A percentile compares a stretch with the other conserved stretches of the same genome.
Evolutionary conservation across 805 yeast species (phyloP).

Genomic region (Candida alai): DNA sequence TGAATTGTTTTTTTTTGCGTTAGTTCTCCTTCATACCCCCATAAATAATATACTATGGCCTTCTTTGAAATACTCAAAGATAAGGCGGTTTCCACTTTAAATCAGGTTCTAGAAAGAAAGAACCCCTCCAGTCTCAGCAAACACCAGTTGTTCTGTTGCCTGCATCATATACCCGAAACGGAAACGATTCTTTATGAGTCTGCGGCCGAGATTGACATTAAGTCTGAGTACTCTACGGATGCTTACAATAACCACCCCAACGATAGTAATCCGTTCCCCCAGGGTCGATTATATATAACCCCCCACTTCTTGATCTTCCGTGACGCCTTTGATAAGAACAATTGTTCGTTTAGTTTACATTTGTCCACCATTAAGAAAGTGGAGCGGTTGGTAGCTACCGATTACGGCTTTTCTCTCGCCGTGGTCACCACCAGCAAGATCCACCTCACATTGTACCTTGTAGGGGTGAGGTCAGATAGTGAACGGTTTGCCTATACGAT

Average conservation of each 20-base stretch:
- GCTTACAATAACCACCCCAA: conserved; percentile 11
- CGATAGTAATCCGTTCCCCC: conserved; percentile 32
- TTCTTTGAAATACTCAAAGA: conserved; percentile 46
- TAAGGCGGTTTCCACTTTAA: conserved; percentile 44
- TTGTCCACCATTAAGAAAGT: conserved; percentile 78
- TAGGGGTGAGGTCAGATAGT: conserved; percentile 74
- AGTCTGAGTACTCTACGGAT: conserved; percentile 19
- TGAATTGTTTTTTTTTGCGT: not conserved
- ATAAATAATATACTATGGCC: conserved; percentile 35
- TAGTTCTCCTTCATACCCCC: not conserved
- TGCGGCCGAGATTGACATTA: conserved; percentile 52
- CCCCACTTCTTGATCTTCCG: conserved; percentile 72
- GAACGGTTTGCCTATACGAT: conserved; percentile 75
- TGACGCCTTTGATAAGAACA: conserved; percentile 63
- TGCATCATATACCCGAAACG: conserved; percentile 66
- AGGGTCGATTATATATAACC: conserved; percentile 67
- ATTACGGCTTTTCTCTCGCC: conserved; percentile 76
- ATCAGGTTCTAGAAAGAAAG: conserved; percentile 42
- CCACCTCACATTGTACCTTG: conserved; percentile 62
- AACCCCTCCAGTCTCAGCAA: conserved; percentile 46
- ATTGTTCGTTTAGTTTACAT: conserved; percentile 68
- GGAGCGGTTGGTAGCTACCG: conserved; percentile 74
- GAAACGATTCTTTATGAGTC: conserved; percentile 65
- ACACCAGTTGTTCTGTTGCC: conserved; percentile 67
- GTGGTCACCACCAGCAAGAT: conserved; percentile 65